Evolutionary conservation across 1,284 basidiomycete genomes (phyloP), one percentile per base, ranked within the genome.

Genomic region (Cystobasidiaceae sp.): DNA sequence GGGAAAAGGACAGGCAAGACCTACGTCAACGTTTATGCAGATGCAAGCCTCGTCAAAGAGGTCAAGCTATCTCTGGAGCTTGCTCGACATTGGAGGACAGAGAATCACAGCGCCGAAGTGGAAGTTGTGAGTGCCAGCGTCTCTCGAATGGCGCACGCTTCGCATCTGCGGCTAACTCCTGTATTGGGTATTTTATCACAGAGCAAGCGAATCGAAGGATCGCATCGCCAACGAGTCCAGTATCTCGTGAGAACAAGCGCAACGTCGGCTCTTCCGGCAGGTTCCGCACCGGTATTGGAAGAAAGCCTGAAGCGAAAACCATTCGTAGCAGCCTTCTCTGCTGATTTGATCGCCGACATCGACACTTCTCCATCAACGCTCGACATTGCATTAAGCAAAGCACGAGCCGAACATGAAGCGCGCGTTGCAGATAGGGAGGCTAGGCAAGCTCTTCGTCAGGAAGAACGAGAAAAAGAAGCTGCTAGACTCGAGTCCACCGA

Each of bases 151-250:
- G 37, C 37, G 11, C 11, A 39, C 11, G 37, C 11, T n/a, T 11
- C 45, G 13, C 27, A 13, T 3, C 27, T 23, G 21, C 45, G 13
- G 45, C 23, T 17, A 17, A 17, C 45, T 19, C n/a, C 13, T 46
- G 13, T 7, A 23, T n/a, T 25, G n/a, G n/a, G 13, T 46, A 23
- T 17, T 17, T 46, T 19, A n/a, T 7, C n/a, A 4, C 23, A 56
- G 54, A 44, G 25, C 27, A 56, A 44, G 32, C 54, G 39, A 23
- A 6, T 13, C 15, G 44, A 56, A 15, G 54, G 39, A 17, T 41
- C 54, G 28, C 54, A 41, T 15, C 19, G 54, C 30, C 54, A 56
- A 27, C 54, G 41, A n/a, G 41, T 56, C 39, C 41, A 56, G 41
- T 44, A n/a, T n/a, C n/a, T n/a, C n/a, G n/a, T n/a, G n/a, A n/a